A percentile compares a stretch with the other conserved stretches of the same genome.
phyloP scores from a whole-genome alignment of 106 monocot species.

The Narthecium ossifragum region DNA sequence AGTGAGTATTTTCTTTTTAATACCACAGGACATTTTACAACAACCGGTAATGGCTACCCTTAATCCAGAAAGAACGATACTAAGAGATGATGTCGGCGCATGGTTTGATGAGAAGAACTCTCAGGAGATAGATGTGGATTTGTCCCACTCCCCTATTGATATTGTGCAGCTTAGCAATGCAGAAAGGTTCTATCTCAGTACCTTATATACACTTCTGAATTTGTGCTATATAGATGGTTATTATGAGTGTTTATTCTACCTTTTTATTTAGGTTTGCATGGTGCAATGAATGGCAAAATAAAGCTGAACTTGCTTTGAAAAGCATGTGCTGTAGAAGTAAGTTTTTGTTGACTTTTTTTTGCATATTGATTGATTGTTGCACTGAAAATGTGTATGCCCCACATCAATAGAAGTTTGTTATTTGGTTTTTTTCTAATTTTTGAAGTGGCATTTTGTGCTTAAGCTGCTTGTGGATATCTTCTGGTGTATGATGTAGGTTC shows the following conservation, averaged over 20 bases:
- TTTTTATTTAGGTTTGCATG: constrained; percentile 48
- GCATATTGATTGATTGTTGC: not conserved
- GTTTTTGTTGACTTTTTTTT: constrained; percentile 2
- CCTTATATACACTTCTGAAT: no score
- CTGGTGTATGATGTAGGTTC: no score
- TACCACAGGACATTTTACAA: constrained; percentile 65
- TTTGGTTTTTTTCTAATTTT: no score
- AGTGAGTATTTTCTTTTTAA: no score
- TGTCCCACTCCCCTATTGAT: constrained; percentile 40
- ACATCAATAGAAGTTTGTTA: no score
- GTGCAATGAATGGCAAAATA: constrained; percentile 52
- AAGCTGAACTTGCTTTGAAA: constrained; percentile 19
- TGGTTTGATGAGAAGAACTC: constrained; percentile 64
- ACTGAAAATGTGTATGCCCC: not conserved
- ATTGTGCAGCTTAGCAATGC: constrained; percentile 21
- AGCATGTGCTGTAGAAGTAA: constrained; percentile 6
- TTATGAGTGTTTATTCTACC: not conserved
- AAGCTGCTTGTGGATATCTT: no score
- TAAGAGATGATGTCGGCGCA: constrained; percentile 24
- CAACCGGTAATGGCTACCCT: constrained; percentile 61
- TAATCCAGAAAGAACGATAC: constrained; percentile 33
- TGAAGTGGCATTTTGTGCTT: no score
- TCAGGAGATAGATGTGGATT: constrained; percentile 24
- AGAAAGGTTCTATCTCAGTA: no score
- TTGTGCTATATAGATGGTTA: no score